Evolutionary conservation across 306 rosid species (phyloP).

Genomic region (Crataegus laevigata): DNA sequence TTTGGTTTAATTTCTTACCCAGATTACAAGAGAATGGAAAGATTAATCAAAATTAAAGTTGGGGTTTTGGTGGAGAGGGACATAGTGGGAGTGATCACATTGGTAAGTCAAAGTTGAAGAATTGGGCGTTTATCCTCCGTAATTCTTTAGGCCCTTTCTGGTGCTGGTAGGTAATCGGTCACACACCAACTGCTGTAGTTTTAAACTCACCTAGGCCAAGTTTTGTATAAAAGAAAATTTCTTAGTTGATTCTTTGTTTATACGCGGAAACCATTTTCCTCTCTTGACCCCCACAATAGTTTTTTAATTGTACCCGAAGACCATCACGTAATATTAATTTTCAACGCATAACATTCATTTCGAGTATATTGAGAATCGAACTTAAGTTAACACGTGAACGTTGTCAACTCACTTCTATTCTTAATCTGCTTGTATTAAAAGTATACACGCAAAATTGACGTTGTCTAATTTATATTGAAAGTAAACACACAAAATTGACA

Average conservation of each 20-base stretch:
- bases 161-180: background rate
- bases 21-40: background rate
- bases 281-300: background rate
- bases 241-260: background rate
- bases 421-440: no score
- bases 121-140: background rate
- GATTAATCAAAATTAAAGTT: background rate
- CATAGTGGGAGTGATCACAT: background rate
- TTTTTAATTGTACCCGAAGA: no score
- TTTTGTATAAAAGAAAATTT: background rate
- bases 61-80: background rate
- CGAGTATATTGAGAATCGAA: no score
- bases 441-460: no score
- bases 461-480: no score
- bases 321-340: no score
- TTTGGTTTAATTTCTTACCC: background rate
- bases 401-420: no score
- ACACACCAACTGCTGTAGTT: background rate
- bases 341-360: no score
- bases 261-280: background rate
- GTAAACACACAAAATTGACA: no score
- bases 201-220: background rate
- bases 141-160: background rate
- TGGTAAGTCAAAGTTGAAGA: background rate
- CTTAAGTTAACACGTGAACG: no score